Evolutionary conservation across 2,329 filamentous ascomycete genomes (phyloP).

Genomic region (Cladosporium austrohemisphaericum): DNA sequence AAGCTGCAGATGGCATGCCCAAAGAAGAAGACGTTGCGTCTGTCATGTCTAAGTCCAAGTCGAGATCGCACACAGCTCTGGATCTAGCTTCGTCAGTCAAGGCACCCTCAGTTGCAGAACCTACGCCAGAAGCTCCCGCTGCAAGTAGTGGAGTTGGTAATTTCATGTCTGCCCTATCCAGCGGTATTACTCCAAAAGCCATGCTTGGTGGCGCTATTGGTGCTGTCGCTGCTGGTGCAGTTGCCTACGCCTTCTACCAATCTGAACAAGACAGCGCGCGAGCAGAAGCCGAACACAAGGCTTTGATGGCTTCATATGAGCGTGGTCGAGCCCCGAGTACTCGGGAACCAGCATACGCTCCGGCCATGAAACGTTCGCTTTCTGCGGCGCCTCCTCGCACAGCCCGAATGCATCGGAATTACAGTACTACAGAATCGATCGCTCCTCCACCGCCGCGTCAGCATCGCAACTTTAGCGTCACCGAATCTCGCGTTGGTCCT

Average conservation of each 20-base stretch:
- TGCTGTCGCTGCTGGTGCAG: conserved; percentile 7
- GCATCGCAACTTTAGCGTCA: conserved; percentile 30
- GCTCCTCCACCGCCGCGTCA: conserved; percentile 17
- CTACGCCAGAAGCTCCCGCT: not conserved
- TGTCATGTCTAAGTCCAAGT: conserved; percentile 1
- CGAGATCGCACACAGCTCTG: not conserved
- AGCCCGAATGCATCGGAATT: conserved; percentile 32
- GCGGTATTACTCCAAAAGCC: not conserved
- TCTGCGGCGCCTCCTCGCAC: conserved; percentile 11
- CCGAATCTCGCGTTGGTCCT: conserved; percentile 27
- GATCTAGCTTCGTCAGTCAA: not conserved
- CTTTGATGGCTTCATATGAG: conserved; percentile 21
- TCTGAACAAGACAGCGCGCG: conserved; percentile 50
- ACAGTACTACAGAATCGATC: conserved; percentile 34
- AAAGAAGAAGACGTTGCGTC: not conserved
- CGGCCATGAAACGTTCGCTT: conserved; percentile 5
- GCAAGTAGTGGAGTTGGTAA: not conserved
- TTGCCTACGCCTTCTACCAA: conserved; percentile 12
- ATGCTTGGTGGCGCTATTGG: conserved; percentile 10
- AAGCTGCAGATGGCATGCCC: not conserved
- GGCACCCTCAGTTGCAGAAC: not conserved
- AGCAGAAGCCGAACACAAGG: conserved; percentile 37
- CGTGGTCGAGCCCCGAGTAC: conserved; percentile 4
- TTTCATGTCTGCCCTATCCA: conserved; percentile 1
- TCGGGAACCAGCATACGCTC: not conserved